Evolutionary conservation across 2,329 filamentous ascomycete species (phyloP), one percentile per base, ranked within the genome.

Genomic region (Clarireedia paspali): DNA sequence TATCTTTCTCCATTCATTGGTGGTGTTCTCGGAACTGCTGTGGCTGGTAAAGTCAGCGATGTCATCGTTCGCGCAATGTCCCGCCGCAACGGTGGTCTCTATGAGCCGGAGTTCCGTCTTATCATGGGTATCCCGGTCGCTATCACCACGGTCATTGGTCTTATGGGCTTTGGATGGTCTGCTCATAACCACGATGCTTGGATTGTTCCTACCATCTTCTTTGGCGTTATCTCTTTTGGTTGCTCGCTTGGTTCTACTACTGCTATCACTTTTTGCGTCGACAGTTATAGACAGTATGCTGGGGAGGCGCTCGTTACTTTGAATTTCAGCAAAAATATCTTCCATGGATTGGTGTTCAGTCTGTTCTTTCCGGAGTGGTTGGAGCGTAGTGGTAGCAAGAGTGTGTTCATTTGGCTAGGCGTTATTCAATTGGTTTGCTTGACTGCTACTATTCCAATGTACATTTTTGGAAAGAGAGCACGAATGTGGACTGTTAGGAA

Each of bases 151-250:
- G 83, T 85, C 1, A 83, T 92, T 34, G 94, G 94, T 0, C 79
- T 97, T 15, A 95, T 96, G 84, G 92, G 91, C 2, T 97, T 94
- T 66, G 92, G 92, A n/a, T 97, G 92, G 94, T 91, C 87, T 9
- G 89, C 87, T 0, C 71, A 89, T 60, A 79, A 85, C 56, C 77
- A 77, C 24, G 83, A 96, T 65, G 76, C 79, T 23, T 97, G 89
- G 88, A 95, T 96, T 52, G 89, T 96, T 0, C 94, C 94, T 0
- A 96, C 92, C 0, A 70, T 95, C 4, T 96, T 97, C 73, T 96
- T 97, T 62, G 92, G 92, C 6, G 71, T 96, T 48, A 84, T 96
- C 34, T 94, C 89, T 0, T 96, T 97, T 67, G 94, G 92, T 1
- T 96, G 92, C 72, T 88, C 88, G 3, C 77, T 97, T 1, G 92